Evolutionary conservation across 1,284 basidiomycete genomes (phyloP), one percentile per base, ranked within the genome.

Genomic region (Jaminaea rosea): DNA sequence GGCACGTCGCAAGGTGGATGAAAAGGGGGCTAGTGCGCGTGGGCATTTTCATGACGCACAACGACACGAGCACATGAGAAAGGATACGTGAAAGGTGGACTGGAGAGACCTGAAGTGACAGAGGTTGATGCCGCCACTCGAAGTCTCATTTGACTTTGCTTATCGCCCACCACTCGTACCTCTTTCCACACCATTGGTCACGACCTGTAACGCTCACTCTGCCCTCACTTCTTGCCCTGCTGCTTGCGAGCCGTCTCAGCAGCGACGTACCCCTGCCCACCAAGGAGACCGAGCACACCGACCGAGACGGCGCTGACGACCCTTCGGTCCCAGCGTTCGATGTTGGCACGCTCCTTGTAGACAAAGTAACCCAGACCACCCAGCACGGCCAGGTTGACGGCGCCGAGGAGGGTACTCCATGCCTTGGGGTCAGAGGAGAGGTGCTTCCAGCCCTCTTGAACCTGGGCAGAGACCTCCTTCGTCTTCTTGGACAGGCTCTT

Each of bases 361-460:
- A 64, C 71, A 49, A 62, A 68, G 52, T 67, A 47, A 26, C 71
- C 69, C 31, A 69, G 47, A 26, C 69, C 67, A 37, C 65, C 69
- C 19, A 73, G 59, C 4, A 72, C 36, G 7, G 62, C 67, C 17
- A 60, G 61, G 56, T 73, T 72, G 53, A 67, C 59, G 46, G 60
- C 64, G 44, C 64, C 65, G 26, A 73, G 66, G 2, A 67, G 54
- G 26, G 69, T 56, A 39, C 54, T 59, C 71, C 71, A 73, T 55
- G 63, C 62, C 55, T 64, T 61, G 46, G 69, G 69, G 44, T 70
- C 61, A 54, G 44, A 49, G 26, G 63, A 65, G 56, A 73, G 70
- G 32, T 55, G 45, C 42, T 59, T 46, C 66, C 65, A 67, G 17
- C 39, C 39, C 23, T 42, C 39, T 23, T 42, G 39, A 11, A 42